Conservation (phyloP, 345 rosid genomes). For the Salix exigua region DNA sequence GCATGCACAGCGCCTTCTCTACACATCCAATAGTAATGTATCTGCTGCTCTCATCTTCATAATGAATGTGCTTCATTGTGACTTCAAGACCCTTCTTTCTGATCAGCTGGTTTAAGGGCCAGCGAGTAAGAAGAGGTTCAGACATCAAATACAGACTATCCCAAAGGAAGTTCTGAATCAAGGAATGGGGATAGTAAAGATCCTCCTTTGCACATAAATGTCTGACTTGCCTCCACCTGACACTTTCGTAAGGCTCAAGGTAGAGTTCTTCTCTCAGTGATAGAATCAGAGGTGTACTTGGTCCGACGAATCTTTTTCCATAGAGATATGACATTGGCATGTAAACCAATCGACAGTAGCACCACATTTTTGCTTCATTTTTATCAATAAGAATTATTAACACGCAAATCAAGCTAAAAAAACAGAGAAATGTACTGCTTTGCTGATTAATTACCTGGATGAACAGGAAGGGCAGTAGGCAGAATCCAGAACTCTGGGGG, state of each 20-base stretch:
- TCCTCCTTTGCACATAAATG: slow-evolving; percentile 28
- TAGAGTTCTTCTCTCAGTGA: slow-evolving; percentile 19
- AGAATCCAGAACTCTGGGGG: slow-evolving; percentile 19
- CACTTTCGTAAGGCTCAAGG: background rate
- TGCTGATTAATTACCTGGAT: background rate
- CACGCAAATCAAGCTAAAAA: background rate
- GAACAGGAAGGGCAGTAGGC: slow-evolving; percentile 15
- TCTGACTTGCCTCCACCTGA: slow-evolving; percentile 5
- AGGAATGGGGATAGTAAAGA: slow-evolving; percentile 23
- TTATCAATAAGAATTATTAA: background rate
- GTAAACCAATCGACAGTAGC: slow-evolving; percentile 19
- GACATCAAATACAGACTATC: slow-evolving; percentile 18
- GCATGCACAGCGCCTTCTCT: slow-evolving; percentile 37
- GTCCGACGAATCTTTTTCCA: slow-evolving; percentile 22
- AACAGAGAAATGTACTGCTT: background rate
- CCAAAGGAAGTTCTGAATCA: slow-evolving; percentile 27
- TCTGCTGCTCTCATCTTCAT: slow-evolving; percentile 35
- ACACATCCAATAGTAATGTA: slow-evolving; percentile 38
- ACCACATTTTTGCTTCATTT: slow-evolving; percentile 27
- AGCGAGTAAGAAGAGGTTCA: slow-evolving; percentile 28
- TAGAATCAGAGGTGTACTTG: slow-evolving; percentile 11
- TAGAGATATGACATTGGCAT: slow-evolving; percentile 24
- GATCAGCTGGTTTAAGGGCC: slow-evolving; percentile 32
- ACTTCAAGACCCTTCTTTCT: slow-evolving; percentile 20
- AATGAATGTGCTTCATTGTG: slow-evolving; percentile 22